Conservation (phyloP, 768 basidiomycete species). For the Xerocomellus intermedius region DNA sequence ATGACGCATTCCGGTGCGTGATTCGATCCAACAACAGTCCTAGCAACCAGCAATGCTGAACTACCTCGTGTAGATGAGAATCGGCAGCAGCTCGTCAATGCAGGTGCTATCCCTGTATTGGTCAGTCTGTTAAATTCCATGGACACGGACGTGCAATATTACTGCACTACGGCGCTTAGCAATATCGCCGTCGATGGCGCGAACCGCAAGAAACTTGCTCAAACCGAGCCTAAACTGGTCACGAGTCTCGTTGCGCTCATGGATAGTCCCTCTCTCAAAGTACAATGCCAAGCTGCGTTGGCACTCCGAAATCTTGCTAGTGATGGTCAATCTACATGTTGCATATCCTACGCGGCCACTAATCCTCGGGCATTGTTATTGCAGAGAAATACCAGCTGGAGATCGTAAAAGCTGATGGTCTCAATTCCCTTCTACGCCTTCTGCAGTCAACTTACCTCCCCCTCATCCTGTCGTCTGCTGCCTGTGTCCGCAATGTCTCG, state of each 20-base stretch:
- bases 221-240: slow-evolving; percentile 92
- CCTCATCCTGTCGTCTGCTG: slow-evolving; percentile 95
- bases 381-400: slow-evolving; percentile 98
- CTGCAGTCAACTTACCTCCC: slow-evolving; percentile 96
- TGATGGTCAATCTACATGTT: slow-evolving; percentile 59
- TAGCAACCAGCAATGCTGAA: slow-evolving; percentile 3
- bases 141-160: slow-evolving; percentile 99
- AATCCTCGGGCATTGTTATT: background rate
- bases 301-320: slow-evolving; percentile 96
- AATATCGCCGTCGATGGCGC: slow-evolving; percentile 97
- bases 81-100: slow-evolving; percentile 95
- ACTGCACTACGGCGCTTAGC: slow-evolving; percentile 96
- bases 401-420: slow-evolving; percentile 94
- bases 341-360: slow-evolving; percentile 18
- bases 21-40: background rate
- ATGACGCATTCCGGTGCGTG: slow-evolving; percentile 96
- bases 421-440: slow-evolving; percentile 88
- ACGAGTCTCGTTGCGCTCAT: slow-evolving; percentile 91
- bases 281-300: slow-evolving; percentile 97
- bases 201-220: slow-evolving; percentile 93
- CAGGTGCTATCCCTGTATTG: slow-evolving; percentile 96
- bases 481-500: slow-evolving; percentile 98
- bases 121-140: slow-evolving; percentile 92
- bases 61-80: slow-evolving; percentile 77
- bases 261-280: slow-evolving; percentile 97